Percentiles rank a stretch among this genome's conserved stretches.
Evolutionary conservation across 176 grass and related monocot genomes (phyloP).

Genomic region (Echinochloa phyllopogon): DNA sequence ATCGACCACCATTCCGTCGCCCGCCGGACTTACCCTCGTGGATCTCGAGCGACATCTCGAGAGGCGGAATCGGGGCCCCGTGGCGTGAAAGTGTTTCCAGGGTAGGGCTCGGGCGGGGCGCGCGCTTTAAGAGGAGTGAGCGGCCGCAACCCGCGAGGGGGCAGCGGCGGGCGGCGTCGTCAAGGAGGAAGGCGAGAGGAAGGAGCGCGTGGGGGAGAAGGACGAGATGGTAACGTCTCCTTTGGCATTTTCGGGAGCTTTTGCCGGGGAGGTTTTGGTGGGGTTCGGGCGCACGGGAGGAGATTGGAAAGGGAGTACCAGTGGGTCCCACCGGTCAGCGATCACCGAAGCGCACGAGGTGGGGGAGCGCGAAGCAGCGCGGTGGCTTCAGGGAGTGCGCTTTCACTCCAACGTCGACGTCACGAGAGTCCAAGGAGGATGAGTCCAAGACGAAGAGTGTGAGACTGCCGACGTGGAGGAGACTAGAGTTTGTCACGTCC

Average conservation of each 20-base stretch:
- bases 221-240: constrained; percentile 52
- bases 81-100: constrained; percentile 21
- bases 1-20: neutral
- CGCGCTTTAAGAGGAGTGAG: constrained; percentile 40
- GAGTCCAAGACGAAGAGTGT: constrained; percentile 24
- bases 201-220: constrained; percentile 8
- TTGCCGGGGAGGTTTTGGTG: constrained; percentile 43
- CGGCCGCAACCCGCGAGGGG: neutral
- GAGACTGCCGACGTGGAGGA: constrained; percentile 9
- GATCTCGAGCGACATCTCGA: constrained; percentile 66
- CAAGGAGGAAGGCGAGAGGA: constrained; percentile 58
- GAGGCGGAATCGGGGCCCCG: neutral
- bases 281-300: constrained; percentile 32
- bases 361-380: constrained; percentile 26
- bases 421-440: neutral
- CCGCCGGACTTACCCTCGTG: constrained; percentile 48
- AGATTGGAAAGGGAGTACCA: neutral
- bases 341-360: neutral
- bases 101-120: constrained; percentile 42
- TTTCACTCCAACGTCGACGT: constrained; percentile 21
- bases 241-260: constrained; percentile 12
- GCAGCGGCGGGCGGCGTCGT: constrained; percentile 2
- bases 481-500: constrained; percentile 28
- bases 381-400: constrained; percentile 27
- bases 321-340: neutral